Conservation (phyloP, 257 asterid genomes). For the Solanum boliviense region DNA sequence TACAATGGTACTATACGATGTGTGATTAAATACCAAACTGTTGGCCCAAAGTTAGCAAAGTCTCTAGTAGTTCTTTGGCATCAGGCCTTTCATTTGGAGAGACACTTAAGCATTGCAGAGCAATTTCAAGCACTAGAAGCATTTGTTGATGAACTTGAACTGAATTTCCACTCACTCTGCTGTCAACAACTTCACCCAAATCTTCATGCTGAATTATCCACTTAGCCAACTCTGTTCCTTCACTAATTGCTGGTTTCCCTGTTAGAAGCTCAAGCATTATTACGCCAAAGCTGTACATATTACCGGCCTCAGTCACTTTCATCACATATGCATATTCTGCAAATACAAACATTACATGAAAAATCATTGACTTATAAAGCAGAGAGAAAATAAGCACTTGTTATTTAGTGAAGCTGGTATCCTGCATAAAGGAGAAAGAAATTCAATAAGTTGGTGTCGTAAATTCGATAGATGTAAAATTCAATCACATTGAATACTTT, state of each 20-base stretch:
- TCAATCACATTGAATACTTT: neutral
- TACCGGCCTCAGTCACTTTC: slow-evolving; percentile 1
- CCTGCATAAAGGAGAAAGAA: neutral
- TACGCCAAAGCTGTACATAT: slow-evolving; percentile 1
- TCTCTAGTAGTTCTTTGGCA: neutral
- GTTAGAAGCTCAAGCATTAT: slow-evolving; percentile 3
- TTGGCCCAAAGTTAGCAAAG: neutral
- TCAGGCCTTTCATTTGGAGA: slow-evolving; percentile 7
- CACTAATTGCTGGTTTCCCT: neutral
- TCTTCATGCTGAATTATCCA: neutral
- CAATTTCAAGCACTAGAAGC: neutral
- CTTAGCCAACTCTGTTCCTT: neutral
- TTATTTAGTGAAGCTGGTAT: neutral
- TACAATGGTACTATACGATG: neutral
- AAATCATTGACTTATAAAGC: neutral
- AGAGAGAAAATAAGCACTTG: neutral
- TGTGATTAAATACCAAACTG: neutral
- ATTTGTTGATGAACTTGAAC: neutral
- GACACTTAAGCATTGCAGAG: neutral
- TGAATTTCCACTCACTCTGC: neutral
- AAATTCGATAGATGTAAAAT: neutral
- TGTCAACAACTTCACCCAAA: neutral
- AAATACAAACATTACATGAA: neutral
- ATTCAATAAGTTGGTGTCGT: neutral
- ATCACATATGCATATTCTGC: slow-evolving; percentile 7